Percentiles rank a stretch among this genome's conserved stretches.
Conservation (phyloP, 1,284 basidiomycete species). For the Apiotrichum gracile region DNA sequence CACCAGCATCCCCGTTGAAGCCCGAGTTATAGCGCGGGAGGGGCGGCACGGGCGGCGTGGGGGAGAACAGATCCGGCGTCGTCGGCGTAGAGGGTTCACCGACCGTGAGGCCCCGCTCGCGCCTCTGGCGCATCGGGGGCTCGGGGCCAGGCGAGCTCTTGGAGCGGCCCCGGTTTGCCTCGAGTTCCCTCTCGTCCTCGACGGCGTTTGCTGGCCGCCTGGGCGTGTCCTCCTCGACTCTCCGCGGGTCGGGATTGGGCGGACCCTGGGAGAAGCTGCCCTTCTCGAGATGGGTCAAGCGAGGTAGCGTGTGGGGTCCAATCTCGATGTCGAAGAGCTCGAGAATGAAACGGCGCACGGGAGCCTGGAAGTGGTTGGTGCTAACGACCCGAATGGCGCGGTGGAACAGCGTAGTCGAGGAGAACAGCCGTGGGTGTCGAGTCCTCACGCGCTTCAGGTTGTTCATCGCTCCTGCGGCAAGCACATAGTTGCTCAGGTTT, state of each 20-base stretch:
- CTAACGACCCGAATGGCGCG: slow-evolving; percentile 79
- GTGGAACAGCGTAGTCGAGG: slow-evolving; percentile 70
- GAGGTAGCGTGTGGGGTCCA: slow-evolving; percentile 27
- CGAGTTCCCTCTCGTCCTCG: neutral
- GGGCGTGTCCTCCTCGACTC: neutral
- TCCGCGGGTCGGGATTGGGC: slow-evolving; percentile 5
- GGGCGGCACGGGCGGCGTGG: neutral
- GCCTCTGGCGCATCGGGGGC: neutral
- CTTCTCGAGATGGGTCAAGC: slow-evolving; percentile 28
- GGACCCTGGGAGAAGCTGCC: slow-evolving; percentile 6
- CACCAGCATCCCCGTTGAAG: too few species aligned
- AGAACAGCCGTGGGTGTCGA: slow-evolving; percentile 60
- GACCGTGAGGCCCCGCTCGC: slow-evolving; percentile 5
- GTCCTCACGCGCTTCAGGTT: slow-evolving; percentile 78
- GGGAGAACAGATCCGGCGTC: neutral
- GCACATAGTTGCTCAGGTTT: slow-evolving; percentile 91
- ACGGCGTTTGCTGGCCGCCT: neutral
- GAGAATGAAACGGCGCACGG: slow-evolving; percentile 83
- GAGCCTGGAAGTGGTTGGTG: slow-evolving; percentile 78
- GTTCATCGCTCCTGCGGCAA: slow-evolving; percentile 85
- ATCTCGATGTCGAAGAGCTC: slow-evolving; percentile 84
- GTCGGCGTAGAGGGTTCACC: neutral
- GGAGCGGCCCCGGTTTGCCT: slow-evolving; percentile 5
- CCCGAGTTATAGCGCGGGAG: neutral
- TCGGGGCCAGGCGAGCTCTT: slow-evolving; percentile 11